A percentile compares a stretch with the other conserved stretches of the same genome.
phyloP scores from a whole-genome alignment of 129 eudicot species.

The Centaurea solstitialis region DNA sequence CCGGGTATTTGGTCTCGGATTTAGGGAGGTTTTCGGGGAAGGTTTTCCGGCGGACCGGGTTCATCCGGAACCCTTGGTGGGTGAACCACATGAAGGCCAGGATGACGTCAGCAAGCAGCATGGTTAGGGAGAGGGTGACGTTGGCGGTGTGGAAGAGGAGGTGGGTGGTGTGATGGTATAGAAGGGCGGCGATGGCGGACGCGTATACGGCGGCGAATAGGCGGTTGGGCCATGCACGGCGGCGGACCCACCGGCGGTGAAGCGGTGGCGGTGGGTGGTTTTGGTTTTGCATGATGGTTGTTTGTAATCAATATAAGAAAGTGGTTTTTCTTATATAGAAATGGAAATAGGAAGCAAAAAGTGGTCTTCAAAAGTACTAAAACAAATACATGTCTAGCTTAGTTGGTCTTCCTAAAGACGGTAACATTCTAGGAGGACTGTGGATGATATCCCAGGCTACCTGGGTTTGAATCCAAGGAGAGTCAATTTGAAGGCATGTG shows the following conservation, averaged over 20 bases:
- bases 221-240: constrained; percentile 50
- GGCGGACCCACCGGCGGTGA: constrained; percentile 30
- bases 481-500: too few species aligned
- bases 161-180: constrained; percentile 32
- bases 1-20: constrained; percentile 37
- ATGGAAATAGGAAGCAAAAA: too few species aligned
- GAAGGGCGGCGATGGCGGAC: constrained; percentile 33
- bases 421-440: too few species aligned
- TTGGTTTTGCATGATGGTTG: constrained; percentile 21
- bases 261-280: constrained; percentile 21
- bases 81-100: constrained; percentile 56
- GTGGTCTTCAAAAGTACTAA: too few species aligned
- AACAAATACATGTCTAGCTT: too few species aligned
- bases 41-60: constrained; percentile 37
- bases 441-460: too few species aligned
- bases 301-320: not conserved
- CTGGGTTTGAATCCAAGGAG: too few species aligned
- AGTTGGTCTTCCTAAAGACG: too few species aligned
- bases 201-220: constrained; percentile 42
- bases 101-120: constrained; percentile 43
- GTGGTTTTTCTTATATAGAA: too few species aligned
- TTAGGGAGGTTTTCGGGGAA: constrained; percentile 45
- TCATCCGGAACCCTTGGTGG: constrained; percentile 50
- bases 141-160: constrained; percentile 36
- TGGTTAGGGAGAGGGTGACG: constrained; percentile 12